Percentiles rank a stretch among this genome's conserved stretches.
phyloP scores from a whole-genome alignment of 805 yeast genomes.

The Metahyphopichia silvanorum region DNA sequence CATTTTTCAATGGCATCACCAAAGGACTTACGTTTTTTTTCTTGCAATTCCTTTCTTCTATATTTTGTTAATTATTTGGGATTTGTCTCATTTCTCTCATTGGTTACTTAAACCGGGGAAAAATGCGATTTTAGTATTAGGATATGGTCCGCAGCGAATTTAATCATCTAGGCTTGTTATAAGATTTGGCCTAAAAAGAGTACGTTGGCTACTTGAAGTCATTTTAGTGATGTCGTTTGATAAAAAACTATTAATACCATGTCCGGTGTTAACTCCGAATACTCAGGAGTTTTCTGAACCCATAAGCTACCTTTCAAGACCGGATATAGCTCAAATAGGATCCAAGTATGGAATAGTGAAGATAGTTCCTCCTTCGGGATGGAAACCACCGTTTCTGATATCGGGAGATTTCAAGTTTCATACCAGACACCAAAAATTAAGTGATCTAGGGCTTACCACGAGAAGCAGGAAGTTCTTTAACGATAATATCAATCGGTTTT shows the following conservation, averaged over 20 bases:
- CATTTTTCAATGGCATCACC: too few species aligned
- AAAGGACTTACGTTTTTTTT: too few species aligned
- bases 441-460: constrained; percentile 60
- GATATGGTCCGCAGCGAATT: too few species aligned
- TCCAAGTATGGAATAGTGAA: constrained; percentile 49
- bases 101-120: too few species aligned
- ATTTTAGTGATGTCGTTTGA: constrained; percentile 23
- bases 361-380: constrained; percentile 48
- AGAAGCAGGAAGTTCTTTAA: constrained; percentile 61
- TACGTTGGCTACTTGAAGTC: too few species aligned
- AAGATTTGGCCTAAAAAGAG: too few species aligned
- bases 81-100: too few species aligned
- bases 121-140: too few species aligned
- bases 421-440: constrained; percentile 64
- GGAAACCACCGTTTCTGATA: constrained; percentile 57
- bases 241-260: constrained; percentile 27
- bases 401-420: constrained; percentile 57
- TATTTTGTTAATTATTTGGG: too few species aligned
- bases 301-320: constrained; percentile 43
- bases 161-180: too few species aligned
- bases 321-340: constrained; percentile 40
- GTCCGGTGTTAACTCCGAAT: constrained; percentile 48
- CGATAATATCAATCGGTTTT: constrained; percentile 57
- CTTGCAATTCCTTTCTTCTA: too few species aligned
- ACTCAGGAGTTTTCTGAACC: constrained; percentile 47